These are phyloP conservation scores for Scytalidium sp. DNA, from an alignment of 2,329 filamentous ascomycete species.

Conservation along the genomic window DNA sequence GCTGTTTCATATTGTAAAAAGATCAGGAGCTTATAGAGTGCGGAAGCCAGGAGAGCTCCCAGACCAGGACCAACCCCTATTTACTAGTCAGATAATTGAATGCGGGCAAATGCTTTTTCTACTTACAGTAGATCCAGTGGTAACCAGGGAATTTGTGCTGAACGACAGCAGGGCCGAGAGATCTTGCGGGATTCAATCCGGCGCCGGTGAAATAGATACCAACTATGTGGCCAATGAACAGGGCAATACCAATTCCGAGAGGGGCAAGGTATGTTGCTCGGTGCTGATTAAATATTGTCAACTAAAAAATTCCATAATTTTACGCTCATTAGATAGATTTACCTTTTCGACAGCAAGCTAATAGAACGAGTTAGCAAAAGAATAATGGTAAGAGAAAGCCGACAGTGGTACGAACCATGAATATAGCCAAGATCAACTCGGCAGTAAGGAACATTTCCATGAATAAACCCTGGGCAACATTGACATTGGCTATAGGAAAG, in stretches of 20 bases:
- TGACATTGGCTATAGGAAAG: background rate
- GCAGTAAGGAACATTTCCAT: constrained; percentile 45
- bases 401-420: constrained; percentile 35
- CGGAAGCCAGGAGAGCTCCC: constrained; percentile 43
- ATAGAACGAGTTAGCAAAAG: background rate
- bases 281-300: constrained; percentile 54
- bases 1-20: constrained; percentile 46
- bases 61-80: constrained; percentile 42
- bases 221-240: constrained; percentile 52
- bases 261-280: constrained; percentile 69
- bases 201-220: constrained; percentile 42
- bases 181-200: constrained; percentile 43
- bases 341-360: constrained; percentile 3
- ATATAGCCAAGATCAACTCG: constrained; percentile 42
- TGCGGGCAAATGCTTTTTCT: background rate
- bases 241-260: constrained; percentile 66
- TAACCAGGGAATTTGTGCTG: constrained; percentile 36
- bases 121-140: constrained; percentile 43
- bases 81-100: background rate
- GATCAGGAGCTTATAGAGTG: constrained; percentile 45
- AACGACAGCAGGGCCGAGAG: constrained; percentile 42
- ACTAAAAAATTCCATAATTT: background rate
- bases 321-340: constrained; percentile 27
- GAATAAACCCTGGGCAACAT: constrained; percentile 39
- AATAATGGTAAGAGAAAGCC: background rate